These are phyloP conservation scores for Fraxinus velutina DNA, from an alignment of 305 asterid species.

Conservation along the genomic window DNA sequence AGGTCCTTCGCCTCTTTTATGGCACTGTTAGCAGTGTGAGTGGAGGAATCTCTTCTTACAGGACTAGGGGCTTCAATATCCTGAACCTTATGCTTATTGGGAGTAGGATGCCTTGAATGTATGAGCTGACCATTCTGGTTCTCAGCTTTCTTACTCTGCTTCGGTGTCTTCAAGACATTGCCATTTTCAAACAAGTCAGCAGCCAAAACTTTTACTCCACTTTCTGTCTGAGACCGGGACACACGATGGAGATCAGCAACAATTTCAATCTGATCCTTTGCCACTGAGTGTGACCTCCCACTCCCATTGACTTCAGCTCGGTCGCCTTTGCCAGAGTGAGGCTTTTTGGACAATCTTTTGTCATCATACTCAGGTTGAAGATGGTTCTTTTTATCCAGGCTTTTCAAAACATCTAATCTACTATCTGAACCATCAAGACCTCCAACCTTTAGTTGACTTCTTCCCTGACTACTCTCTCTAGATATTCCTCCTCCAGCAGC, in stretches of 20 bases:
- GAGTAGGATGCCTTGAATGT: constrained; percentile 41
- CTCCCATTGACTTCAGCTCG: constrained; percentile 43
- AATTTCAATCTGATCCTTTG: constrained; percentile 53
- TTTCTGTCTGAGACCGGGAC: constrained; percentile 41
- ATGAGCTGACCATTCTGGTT: constrained; percentile 34
- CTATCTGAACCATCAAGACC: constrained; percentile 36
- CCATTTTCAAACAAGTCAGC: constrained; percentile 37
- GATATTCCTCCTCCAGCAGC: constrained; percentile 41
- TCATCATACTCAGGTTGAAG: constrained; percentile 38
- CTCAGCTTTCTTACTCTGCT: constrained; percentile 41
- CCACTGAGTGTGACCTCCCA: constrained; percentile 55
- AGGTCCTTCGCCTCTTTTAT: constrained; percentile 90
- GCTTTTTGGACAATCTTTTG: constrained; percentile 51
- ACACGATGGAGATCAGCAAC: constrained; percentile 28
- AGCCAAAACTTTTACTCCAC: constrained; percentile 33
- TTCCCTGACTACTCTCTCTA: constrained; percentile 44
- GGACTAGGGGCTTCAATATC: constrained; percentile 73
- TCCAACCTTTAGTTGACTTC: constrained; percentile 38
- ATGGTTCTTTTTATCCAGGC: constrained; percentile 47
- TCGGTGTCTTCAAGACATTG: constrained; percentile 33
- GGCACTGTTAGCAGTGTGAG: constrained; percentile 72
- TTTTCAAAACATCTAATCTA: constrained; percentile 21
- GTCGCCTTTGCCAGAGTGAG: constrained; percentile 22
- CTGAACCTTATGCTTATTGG: constrained; percentile 47
- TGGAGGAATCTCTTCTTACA: constrained; percentile 70